Evolutionary conservation across 257 asterid species (phyloP).

Genomic region (Knoxia roxburghii): DNA sequence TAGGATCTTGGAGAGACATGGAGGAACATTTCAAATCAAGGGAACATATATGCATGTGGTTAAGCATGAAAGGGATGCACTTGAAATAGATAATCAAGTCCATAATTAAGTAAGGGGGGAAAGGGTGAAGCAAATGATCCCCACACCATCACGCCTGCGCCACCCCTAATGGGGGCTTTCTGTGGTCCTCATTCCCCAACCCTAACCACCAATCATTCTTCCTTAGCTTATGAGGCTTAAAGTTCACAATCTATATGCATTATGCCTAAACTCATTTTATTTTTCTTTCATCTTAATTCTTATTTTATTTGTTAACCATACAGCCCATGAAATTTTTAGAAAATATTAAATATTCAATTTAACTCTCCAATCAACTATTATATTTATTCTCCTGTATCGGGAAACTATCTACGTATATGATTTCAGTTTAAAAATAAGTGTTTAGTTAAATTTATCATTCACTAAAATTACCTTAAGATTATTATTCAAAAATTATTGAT

Average conservation of each 20-base stretch:
- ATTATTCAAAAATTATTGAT: too few species aligned
- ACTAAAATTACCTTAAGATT: too few species aligned
- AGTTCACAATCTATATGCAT: slow-evolving; percentile 27
- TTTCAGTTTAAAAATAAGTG: too few species aligned
- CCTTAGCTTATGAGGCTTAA: slow-evolving; percentile 14
- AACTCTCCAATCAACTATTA: too few species aligned
- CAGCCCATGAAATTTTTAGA: too few species aligned
- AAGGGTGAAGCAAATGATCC: slow-evolving; percentile 19
- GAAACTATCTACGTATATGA: too few species aligned
- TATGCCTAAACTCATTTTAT: slow-evolving; percentile 19
- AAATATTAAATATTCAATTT: too few species aligned
- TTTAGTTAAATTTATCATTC: too few species aligned
- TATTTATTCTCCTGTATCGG: too few species aligned
- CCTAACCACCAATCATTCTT: slow-evolving; percentile 30
- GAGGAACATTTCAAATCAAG: slow-evolving; percentile 2
- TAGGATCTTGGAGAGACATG: too few species aligned
- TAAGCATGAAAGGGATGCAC: slow-evolving; percentile 20
- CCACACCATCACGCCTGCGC: slow-evolving; percentile 35
- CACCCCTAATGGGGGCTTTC: slow-evolving; percentile 20
- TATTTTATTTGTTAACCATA: too few species aligned
- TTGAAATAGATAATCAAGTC: slow-evolving; percentile 16
- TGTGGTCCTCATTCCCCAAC: slow-evolving; percentile 22
- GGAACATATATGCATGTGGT: slow-evolving; percentile 19
- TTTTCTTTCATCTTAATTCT: background rate
- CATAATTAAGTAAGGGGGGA: slow-evolving; percentile 3